Conservation (phyloP, 2,329 filamentous ascomycete species). For the Penicillium fuscoglaucum region DNA sequence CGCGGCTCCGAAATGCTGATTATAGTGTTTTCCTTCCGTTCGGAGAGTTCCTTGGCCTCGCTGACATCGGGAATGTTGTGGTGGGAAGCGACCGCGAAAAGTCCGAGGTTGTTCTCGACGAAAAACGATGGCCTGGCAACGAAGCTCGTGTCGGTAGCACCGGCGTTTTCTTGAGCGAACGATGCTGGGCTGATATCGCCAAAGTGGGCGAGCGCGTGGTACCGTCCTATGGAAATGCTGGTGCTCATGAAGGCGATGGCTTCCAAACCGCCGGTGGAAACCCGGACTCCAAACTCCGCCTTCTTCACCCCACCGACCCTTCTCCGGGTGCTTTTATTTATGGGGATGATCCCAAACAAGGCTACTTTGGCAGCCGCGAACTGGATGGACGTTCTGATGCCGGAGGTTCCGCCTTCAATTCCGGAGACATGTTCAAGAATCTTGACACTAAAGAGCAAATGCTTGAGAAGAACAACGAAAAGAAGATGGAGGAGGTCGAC, state of each 20-base stretch:
- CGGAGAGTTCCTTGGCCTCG: constrained; percentile 86
- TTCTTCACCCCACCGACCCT: constrained; percentile 51
- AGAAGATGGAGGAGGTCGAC: constrained; percentile 86
- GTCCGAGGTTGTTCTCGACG: constrained; percentile 84
- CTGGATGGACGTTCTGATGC: constrained; percentile 86
- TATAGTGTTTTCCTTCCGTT: constrained; percentile 96
- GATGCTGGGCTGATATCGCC: constrained; percentile 90
- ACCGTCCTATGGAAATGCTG: constrained; percentile 60
- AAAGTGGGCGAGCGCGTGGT: constrained; percentile 65
- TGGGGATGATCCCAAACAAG: constrained; percentile 71
- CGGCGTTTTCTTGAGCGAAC: constrained; percentile 91
- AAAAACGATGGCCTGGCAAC: constrained; percentile 87
- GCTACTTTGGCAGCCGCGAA: constrained; percentile 79
- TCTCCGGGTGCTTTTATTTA: constrained; percentile 64
- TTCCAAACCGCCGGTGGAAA: constrained; percentile 53
- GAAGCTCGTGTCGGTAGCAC: constrained; percentile 89
- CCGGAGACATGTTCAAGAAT: constrained; percentile 97
- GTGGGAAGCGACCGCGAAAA: constrained; percentile 93
- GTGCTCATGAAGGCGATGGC: constrained; percentile 57
- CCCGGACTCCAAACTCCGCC: constrained; percentile 56
- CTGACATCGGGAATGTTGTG: constrained; percentile 78
- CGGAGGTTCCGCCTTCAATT: constrained; percentile 84
- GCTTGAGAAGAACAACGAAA: constrained; percentile 91
- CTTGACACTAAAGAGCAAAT: constrained; percentile 91
- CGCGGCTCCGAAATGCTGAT: constrained; percentile 86